Evolutionary conservation across 495 filamentous ascomycete genomes (phyloP).

Genomic region (Talaromyces liani): DNA sequence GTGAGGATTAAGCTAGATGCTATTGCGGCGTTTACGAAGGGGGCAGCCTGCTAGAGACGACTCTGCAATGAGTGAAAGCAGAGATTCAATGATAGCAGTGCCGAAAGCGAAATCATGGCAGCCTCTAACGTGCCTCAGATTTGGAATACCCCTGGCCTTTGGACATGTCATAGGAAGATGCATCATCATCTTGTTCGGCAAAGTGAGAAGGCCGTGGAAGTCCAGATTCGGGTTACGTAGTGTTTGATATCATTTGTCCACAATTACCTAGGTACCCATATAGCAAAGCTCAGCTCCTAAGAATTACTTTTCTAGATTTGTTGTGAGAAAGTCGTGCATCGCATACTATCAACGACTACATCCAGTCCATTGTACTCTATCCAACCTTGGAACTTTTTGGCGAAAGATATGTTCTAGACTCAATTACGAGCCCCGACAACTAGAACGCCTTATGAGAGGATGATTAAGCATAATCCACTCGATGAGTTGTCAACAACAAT

Average conservation of each 20-base stretch:
- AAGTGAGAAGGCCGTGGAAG: neutral
- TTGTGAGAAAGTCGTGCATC: too few relatives aligned
- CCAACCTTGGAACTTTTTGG: too few relatives aligned
- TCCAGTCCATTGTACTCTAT: too few relatives aligned
- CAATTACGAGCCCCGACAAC: neutral
- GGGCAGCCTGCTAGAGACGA: too few relatives aligned
- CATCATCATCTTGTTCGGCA: neutral
- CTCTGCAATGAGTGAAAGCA: neutral
- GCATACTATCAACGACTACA: too few relatives aligned
- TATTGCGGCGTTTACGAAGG: too few relatives aligned
- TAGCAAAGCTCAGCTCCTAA: too few relatives aligned
- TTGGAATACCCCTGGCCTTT: neutral
- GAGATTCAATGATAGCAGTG: neutral
- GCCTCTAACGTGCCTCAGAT: neutral
- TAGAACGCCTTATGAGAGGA: neutral
- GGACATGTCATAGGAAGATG: neutral
- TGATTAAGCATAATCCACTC: neutral
- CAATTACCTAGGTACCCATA: too few relatives aligned
- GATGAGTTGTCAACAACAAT: neutral
- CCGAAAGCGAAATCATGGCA: neutral
- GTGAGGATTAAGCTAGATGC: too few relatives aligned
- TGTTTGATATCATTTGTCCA: neutral
- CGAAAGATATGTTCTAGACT: neutral
- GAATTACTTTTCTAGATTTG: too few relatives aligned
- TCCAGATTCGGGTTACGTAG: neutral